A percentile compares a stretch with the other conserved stretches of the same genome.
Conservation (phyloP, 257 asterid genomes). For the Nicotiana obtusifolia region DNA sequence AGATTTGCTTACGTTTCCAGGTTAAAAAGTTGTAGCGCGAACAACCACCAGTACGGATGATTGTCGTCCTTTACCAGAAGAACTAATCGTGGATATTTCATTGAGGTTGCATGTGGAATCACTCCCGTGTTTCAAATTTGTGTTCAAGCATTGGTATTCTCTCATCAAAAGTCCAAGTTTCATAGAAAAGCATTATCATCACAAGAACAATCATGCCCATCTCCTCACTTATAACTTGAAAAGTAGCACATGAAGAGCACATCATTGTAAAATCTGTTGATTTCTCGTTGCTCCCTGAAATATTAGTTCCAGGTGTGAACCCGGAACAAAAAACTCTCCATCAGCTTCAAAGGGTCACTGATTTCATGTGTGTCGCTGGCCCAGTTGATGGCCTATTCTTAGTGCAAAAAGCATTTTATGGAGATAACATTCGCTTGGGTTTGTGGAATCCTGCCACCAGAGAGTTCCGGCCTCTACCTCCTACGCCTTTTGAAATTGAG, state of each 20-base stretch:
- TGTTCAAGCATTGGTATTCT: slow-evolving; percentile 34
- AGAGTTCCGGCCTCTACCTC: slow-evolving; percentile 35
- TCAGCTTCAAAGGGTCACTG: slow-evolving; percentile 14
- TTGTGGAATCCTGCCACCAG: slow-evolving; percentile 36
- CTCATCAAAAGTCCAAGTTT: slow-evolving; percentile 29
- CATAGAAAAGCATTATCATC: slow-evolving; percentile 22
- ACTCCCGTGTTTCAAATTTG: slow-evolving; percentile 27
- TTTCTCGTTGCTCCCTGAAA: slow-evolving; percentile 12
- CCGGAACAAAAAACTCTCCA: background rate
- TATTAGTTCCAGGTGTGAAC: background rate
- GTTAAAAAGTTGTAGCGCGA: background rate
- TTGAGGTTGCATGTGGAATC: slow-evolving; percentile 29
- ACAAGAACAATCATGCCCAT: slow-evolving; percentile 23
- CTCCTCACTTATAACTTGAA: slow-evolving; percentile 24
- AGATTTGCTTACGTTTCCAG: background rate
- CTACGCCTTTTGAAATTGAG: slow-evolving; percentile 5
- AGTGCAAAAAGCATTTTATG: background rate
- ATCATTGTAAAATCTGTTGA: background rate
- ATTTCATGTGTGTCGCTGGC: slow-evolving; percentile 21
- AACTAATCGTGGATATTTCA: slow-evolving; percentile 23
- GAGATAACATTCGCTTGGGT: slow-evolving; percentile 18
- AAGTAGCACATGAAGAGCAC: background rate
- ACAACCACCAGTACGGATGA: background rate
- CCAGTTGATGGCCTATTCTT: slow-evolving; percentile 38
- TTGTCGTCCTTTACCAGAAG: slow-evolving; percentile 19